Evolutionary conservation across 2,329 filamentous ascomycete species (phyloP).

Genomic region (Pseudogymnoascus sp.): DNA sequence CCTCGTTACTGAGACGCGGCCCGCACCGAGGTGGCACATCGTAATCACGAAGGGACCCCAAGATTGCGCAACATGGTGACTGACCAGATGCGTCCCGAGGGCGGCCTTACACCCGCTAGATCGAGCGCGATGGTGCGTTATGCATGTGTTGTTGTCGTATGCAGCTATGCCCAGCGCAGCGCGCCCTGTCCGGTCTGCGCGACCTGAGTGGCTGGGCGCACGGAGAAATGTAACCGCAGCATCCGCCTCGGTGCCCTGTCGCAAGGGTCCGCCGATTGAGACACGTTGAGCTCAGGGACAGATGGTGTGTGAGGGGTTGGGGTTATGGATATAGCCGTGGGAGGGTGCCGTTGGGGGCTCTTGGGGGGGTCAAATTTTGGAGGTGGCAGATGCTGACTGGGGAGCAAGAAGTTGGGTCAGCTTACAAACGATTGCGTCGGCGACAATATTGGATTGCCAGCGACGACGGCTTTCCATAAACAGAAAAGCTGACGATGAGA

Average conservation of each 20-base stretch:
- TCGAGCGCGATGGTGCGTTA: not conserved
- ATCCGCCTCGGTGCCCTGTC: not conserved
- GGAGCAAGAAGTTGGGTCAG: not conserved
- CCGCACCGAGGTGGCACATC: constrained; percentile 3
- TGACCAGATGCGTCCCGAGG: not conserved
- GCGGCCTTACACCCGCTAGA: not conserved
- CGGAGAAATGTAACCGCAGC: not conserved
- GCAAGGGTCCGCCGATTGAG: not conserved
- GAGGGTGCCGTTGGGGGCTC: not conserved
- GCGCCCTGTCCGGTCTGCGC: not conserved
- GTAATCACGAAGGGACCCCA: not conserved
- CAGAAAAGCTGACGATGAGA: not conserved
- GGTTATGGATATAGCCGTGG: not conserved
- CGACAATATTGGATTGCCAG: not conserved
- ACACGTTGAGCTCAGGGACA: not conserved
- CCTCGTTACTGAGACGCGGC: not conserved
- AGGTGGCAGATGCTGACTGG: not conserved
- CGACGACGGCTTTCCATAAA: not conserved
- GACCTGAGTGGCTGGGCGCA: not conserved
- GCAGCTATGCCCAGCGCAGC: not conserved
- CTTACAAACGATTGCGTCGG: not conserved
- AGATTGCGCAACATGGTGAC: not conserved
- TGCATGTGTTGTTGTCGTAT: constrained; percentile 6
- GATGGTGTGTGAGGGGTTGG: not conserved
- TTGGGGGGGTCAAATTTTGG: not conserved